phyloP scores from a whole-genome alignment of 1,139 yeast species.

The Lodderomyces metapsilosis region DNA sequence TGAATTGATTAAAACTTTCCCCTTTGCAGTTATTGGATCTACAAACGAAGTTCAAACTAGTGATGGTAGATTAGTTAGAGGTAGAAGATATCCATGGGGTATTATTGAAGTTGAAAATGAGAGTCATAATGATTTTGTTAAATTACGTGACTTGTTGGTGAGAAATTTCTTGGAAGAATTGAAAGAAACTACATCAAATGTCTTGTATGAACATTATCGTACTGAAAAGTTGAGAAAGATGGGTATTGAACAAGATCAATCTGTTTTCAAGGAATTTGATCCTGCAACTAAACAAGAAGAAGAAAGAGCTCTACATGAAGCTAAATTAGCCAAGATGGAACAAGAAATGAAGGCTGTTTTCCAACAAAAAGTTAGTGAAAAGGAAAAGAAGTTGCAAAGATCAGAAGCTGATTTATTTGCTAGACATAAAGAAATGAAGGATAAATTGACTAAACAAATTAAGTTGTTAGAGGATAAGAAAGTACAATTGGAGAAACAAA shows the following conservation, averaged over 20 bases:
- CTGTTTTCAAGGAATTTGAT: conserved; percentile 91
- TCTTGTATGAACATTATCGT: conserved; percentile 86
- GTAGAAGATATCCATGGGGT: conserved; percentile 98
- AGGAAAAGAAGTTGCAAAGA: conserved; percentile 95
- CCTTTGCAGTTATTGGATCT: conserved; percentile 95
- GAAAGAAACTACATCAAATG: conserved; percentile 78
- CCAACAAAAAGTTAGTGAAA: conserved; percentile 94
- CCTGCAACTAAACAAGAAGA: conserved; percentile 93
- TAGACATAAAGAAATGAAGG: conserved; percentile 97
- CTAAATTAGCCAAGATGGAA: conserved; percentile 91
- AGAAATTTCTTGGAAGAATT: conserved; percentile 93
- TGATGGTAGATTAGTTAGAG: conserved; percentile 83
- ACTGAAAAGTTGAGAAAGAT: conserved; percentile 72
- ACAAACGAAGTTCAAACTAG: conserved; percentile 68
- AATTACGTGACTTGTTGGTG: conserved; percentile 84
- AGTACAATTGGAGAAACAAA: conserved; percentile 70
- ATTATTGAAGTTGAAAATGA: conserved; percentile 93
- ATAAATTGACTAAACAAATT: conserved; percentile 83
- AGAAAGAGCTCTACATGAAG: conserved; percentile 90
- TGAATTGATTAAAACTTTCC: conserved; percentile 69
- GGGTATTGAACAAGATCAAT: conserved; percentile 91
- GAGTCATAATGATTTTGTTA: conserved; percentile 89
- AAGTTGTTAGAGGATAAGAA: conserved; percentile 90
- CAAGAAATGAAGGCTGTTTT: conserved; percentile 95
- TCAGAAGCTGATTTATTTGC: conserved; percentile 96